Evolutionary conservation across 345 rosid species (phyloP).

Genomic region (Conringia planisiliqua): DNA sequence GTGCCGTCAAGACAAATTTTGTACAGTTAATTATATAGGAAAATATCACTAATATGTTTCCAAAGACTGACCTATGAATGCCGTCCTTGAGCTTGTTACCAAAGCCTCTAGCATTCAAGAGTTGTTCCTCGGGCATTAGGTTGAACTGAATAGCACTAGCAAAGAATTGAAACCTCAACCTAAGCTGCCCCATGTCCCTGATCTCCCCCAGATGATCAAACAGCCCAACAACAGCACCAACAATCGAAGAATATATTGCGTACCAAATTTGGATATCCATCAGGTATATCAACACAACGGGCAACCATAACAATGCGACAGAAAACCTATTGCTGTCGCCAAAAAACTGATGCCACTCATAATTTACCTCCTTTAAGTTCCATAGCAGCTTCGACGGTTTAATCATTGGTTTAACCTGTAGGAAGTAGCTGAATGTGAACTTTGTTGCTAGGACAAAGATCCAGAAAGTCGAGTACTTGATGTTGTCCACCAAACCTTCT

Average conservation of each 20-base stretch:
- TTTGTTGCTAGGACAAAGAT: conserved; percentile 74
- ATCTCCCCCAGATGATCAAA: conserved; percentile 95
- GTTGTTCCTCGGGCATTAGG: conserved; percentile 96
- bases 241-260: conserved; percentile 78
- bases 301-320: conserved; percentile 76
- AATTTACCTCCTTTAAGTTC: conserved; percentile 38
- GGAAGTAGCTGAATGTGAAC: conserved; percentile 73
- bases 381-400: conserved; percentile 56
- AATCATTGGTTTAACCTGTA: conserved; percentile 86
- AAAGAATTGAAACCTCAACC: conserved; percentile 94
- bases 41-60: conserved; percentile 7
- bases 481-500: conserved; percentile 74
- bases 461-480: conserved; percentile 83
- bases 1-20: background rate
- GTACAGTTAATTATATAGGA: background rate
- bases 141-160: conserved; percentile 97
- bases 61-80: conserved; percentile 49
- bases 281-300: conserved; percentile 72
- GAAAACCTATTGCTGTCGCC: conserved; percentile 64
- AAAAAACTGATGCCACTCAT: conserved; percentile 71
- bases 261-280: conserved; percentile 99
- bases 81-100: conserved; percentile 83
- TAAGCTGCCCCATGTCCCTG: conserved; percentile 77
- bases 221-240: conserved; percentile 84
- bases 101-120: conserved; percentile 69